Evolutionary conservation across 352 stramenopile species (phyloP), one percentile per base, ranked within the genome.

Genomic region (Phytopythium kandeliae): DNA sequence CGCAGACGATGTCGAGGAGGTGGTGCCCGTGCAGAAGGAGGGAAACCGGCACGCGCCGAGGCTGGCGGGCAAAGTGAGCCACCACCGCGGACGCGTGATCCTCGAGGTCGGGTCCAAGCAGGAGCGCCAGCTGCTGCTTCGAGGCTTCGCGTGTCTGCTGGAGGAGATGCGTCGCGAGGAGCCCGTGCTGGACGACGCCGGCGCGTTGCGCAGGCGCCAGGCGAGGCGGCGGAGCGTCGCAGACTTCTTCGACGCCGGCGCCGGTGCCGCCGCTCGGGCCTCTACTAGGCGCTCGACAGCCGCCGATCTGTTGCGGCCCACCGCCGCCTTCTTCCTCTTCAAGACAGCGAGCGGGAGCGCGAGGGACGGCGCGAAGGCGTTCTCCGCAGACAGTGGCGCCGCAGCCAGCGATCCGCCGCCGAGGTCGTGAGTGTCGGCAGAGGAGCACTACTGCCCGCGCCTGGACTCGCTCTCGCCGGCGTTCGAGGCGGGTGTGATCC

Each of bases 11-110:
- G 61, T 91, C 13, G 55, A 84, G 34, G 52, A 83, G 28, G 74
- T 89, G 11, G 58, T 86, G 22, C 61, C 74, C 0, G 73, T 86
- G 31, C 31, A 56, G 13, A 75, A 79, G 31, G 66, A 79, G 26
- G 73, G 68, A 13, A 86, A 89, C 35, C 67, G 60, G 22, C 51
- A 75, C 30, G 65, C 69, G 15, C 64, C 70, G 0, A 62, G 61
- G 5, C 68, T 91, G 21, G 62, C 74, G 0, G 83, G 63, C 43
- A 86, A 91, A 58, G 72, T 89, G 52, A 85, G 65, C 36, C 73
- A 84, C 53, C 69, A 85, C 54, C 77, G 69, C 22, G 75, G 71
- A 28, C 77, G 77, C 6, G 63, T 88, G 34, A 61, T 89, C 11
- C 74, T 89, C 16, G 71, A 89, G 43, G 48, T 86, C 51, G 48